phyloP scores from a whole-genome alignment of 495 filamentous ascomycete species.

The Tuber calosporum region DNA sequence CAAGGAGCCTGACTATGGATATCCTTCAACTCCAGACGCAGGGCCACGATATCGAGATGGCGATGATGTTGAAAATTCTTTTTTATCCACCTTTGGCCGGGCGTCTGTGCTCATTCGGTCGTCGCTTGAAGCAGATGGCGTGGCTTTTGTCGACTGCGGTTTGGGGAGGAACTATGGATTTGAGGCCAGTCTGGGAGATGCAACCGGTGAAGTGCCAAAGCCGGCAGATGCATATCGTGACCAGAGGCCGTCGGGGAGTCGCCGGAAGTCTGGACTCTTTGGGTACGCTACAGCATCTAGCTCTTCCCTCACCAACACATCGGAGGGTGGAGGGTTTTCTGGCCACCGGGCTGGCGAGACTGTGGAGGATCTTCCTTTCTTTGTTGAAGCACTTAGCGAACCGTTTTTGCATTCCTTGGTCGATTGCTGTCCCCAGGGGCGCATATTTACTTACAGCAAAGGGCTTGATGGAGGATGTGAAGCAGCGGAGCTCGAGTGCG shows the following conservation, averaged over 20 bases:
- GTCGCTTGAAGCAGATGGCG: slow-evolving; percentile 47
- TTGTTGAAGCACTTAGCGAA: slow-evolving; percentile 28
- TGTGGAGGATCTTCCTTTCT: slow-evolving; percentile 26
- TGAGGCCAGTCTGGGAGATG: slow-evolving; percentile 7
- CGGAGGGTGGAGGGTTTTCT: slow-evolving; percentile 16
- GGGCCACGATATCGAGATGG: background rate
- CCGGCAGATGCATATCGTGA: slow-evolving; percentile 7
- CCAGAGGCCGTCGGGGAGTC: slow-evolving; percentile 18
- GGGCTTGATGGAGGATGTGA: slow-evolving; percentile 3
- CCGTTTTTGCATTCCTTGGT: slow-evolving; percentile 26
- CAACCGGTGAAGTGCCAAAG: slow-evolving; percentile 3
- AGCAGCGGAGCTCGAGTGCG: background rate
- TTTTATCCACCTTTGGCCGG: slow-evolving; percentile 42
- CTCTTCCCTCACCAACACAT: slow-evolving; percentile 24
- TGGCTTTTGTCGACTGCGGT: slow-evolving; percentile 45
- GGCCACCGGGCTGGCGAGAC: slow-evolving; percentile 23
- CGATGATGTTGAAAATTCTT: slow-evolving; percentile 23
- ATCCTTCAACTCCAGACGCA: background rate
- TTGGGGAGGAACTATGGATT: slow-evolving; percentile 32
- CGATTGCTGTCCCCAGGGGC: slow-evolving; percentile 28
- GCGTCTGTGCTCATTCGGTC: slow-evolving; percentile 44
- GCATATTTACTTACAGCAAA: slow-evolving; percentile 27
- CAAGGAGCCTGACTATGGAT: slow-evolving; percentile 1
- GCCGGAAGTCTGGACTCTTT: slow-evolving; percentile 32
- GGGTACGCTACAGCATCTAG: slow-evolving; percentile 30